Conservation (phyloP, 768 basidiomycete species). For the Lentinula edodes region DNA sequence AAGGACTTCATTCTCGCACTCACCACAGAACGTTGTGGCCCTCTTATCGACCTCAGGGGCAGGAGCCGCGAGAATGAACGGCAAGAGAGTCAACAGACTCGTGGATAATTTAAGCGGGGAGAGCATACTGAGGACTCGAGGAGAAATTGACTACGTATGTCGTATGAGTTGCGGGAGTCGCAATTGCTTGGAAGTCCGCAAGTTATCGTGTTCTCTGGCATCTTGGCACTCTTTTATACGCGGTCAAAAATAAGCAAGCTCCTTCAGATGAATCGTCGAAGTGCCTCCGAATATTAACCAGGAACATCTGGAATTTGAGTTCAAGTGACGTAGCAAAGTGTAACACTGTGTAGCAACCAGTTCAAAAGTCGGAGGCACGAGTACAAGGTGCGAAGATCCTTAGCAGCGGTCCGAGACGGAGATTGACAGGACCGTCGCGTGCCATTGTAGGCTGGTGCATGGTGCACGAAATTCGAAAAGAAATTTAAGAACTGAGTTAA, state of each 20-base stretch:
- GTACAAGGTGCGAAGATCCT: background rate
- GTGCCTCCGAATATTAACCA: slow-evolving; percentile 2
- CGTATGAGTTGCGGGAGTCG: background rate
- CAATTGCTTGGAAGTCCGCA: background rate
- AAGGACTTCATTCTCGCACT: background rate
- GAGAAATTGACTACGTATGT: background rate
- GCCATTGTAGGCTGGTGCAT: too few relatives aligned
- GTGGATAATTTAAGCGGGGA: slow-evolving; percentile 18
- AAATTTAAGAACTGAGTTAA: too few relatives aligned
- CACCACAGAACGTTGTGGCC: slow-evolving; percentile 13
- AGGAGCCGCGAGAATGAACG: slow-evolving; percentile 12
- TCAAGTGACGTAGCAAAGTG: background rate
- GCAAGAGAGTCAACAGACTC: slow-evolving; percentile 12
- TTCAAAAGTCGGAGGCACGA: background rate
- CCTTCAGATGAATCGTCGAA: background rate
- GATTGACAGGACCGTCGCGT: too few relatives aligned
- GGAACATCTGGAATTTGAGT: background rate
- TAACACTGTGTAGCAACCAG: background rate
- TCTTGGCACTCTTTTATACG: background rate
- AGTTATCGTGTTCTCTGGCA: background rate
- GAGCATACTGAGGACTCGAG: slow-evolving; percentile 7
- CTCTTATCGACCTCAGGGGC: slow-evolving; percentile 31
- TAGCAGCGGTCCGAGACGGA: background rate
- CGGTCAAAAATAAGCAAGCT: background rate
- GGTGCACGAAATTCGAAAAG: too few relatives aligned